phyloP scores from a whole-genome alignment of 2,329 filamentous ascomycete species.

The Epichloe glyceriae region DNA sequence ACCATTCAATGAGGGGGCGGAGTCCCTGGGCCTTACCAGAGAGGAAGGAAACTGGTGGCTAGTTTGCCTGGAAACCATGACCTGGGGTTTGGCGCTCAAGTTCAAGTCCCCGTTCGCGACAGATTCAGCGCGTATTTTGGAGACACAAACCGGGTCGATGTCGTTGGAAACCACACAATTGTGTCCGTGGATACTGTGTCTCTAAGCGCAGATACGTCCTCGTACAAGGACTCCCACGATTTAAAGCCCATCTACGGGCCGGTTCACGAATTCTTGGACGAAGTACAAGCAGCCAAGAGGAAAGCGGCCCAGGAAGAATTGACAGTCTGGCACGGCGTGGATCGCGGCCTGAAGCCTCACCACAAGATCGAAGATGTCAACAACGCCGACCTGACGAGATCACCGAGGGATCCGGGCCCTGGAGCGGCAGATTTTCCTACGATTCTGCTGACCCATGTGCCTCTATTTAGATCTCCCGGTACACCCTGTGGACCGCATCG shows the following conservation, averaged over 20 bases:
- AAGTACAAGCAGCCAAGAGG: conserved; percentile 50
- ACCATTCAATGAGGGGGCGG: conserved; percentile 48
- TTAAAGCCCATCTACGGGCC: conserved; percentile 59
- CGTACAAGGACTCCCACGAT: conserved; percentile 37
- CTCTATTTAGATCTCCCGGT: conserved; percentile 67
- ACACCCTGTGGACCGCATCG: conserved; percentile 80
- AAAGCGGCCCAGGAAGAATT: conserved; percentile 59
- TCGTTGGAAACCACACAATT: conserved; percentile 90
- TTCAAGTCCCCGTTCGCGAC: conserved; percentile 67
- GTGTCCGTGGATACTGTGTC: conserved; percentile 85
- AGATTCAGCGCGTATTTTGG: conserved; percentile 85
- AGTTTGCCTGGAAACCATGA: conserved; percentile 93
- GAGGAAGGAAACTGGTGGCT: conserved; percentile 65
- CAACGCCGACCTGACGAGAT: conserved; percentile 24
- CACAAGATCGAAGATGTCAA: conserved; percentile 47
- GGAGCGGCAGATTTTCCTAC: conserved; percentile 60
- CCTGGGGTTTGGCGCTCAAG: conserved; percentile 74
- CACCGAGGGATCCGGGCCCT: conserved; percentile 26
- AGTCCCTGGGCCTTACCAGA: conserved; percentile 42
- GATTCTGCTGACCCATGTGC: conserved; percentile 81
- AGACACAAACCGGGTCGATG: conserved; percentile 77
- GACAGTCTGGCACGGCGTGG: conserved; percentile 47
- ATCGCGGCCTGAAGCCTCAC: conserved; percentile 39
- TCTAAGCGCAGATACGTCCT: conserved; percentile 55
- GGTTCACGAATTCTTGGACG: conserved; percentile 60